These are phyloP conservation scores for Lodderomyces orthopsilosis DNA, from an alignment of 1,139 yeast species.

Conservation along the genomic window DNA sequence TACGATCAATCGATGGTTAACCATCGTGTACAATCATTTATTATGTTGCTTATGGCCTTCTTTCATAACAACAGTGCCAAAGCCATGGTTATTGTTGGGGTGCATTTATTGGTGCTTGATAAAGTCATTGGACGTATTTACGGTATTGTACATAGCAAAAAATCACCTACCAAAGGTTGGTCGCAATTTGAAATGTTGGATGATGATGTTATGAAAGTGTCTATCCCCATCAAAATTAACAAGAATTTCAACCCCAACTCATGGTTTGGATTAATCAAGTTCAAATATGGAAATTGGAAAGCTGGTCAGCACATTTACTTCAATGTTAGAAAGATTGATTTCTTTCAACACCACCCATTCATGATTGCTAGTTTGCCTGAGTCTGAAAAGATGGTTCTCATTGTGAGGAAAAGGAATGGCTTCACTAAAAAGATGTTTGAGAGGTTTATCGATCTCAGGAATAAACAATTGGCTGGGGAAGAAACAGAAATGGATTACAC, in stretches of 20 bases:
- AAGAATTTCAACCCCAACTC: slow-evolving; percentile 17
- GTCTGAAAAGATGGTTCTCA: slow-evolving; percentile 36
- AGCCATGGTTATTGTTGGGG: slow-evolving; percentile 39
- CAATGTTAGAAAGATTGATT: slow-evolving; percentile 36
- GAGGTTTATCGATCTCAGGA: slow-evolving; percentile 13
- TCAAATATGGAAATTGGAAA: slow-evolving; percentile 43
- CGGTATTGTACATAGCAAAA: slow-evolving; percentile 29
- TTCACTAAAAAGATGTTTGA: slow-evolving; percentile 40
- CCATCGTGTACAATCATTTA: slow-evolving; percentile 41
- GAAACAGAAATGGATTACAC: slow-evolving; percentile 9
- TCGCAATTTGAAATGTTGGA: slow-evolving; percentile 42
- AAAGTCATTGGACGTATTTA: slow-evolving; percentile 33
- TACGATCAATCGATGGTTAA: slow-evolving; percentile 45
- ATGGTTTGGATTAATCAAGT: slow-evolving; percentile 34
- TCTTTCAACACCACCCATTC: slow-evolving; percentile 48
- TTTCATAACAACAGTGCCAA: slow-evolving; percentile 40
- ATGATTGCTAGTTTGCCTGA: slow-evolving; percentile 41
- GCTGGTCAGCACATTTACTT: slow-evolving; percentile 48
- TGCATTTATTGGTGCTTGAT: slow-evolving; percentile 47
- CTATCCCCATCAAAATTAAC: slow-evolving; percentile 30
- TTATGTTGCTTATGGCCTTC: slow-evolving; percentile 43
- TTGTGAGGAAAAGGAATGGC: slow-evolving; percentile 41
- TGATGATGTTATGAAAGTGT: slow-evolving; percentile 39
- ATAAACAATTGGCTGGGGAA: slow-evolving; percentile 15
- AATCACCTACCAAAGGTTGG: slow-evolving; percentile 39